Evolutionary conservation across 768 basidiomycete genomes (phyloP).

Genomic region (Podaxis carcinomalis): DNA sequence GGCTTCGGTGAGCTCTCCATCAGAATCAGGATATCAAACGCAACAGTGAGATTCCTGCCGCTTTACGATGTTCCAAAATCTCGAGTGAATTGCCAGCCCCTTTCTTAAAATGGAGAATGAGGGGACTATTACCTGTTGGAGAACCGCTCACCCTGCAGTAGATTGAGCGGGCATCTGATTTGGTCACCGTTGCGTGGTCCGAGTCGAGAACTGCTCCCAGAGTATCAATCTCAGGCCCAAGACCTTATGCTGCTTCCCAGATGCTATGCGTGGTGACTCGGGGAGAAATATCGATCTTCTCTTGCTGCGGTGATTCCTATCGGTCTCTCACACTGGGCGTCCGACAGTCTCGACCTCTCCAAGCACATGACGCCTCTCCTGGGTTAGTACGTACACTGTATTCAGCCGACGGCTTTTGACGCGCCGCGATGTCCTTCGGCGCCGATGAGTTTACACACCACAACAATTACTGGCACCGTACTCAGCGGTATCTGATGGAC

Average conservation of each 20-base stretch:
- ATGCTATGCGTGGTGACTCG: slow-evolving; percentile 2
- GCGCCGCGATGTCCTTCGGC: not conserved
- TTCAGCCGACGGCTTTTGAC: not conserved
- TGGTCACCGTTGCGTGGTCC: not conserved
- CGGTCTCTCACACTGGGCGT: not conserved
- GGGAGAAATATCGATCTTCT: slow-evolving; percentile 9
- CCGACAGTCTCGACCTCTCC: not conserved
- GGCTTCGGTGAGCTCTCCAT: too few species aligned
- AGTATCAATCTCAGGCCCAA: slow-evolving; percentile 6
- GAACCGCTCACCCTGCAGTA: not conserved
- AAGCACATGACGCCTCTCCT: not conserved
- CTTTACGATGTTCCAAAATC: not conserved
- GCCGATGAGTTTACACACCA: not conserved
- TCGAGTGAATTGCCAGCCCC: not conserved
- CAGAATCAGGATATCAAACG: not conserved
- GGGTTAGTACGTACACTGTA: not conserved
- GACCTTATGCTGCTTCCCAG: not conserved
- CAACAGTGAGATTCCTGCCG: slow-evolving; percentile 1
- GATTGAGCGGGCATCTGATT: slow-evolving; percentile 11
- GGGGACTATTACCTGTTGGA: not conserved
- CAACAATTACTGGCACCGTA: not conserved
- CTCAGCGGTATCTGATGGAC: slow-evolving; percentile 5
- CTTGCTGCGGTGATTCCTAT: slow-evolving; percentile 2
- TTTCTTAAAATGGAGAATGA: not conserved
- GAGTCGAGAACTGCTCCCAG: not conserved